Percentiles rank a stretch among this genome's conserved stretches.
phyloP scores from a whole-genome alignment of 441 rosid genomes.

The Adansonia gregorii region DNA sequence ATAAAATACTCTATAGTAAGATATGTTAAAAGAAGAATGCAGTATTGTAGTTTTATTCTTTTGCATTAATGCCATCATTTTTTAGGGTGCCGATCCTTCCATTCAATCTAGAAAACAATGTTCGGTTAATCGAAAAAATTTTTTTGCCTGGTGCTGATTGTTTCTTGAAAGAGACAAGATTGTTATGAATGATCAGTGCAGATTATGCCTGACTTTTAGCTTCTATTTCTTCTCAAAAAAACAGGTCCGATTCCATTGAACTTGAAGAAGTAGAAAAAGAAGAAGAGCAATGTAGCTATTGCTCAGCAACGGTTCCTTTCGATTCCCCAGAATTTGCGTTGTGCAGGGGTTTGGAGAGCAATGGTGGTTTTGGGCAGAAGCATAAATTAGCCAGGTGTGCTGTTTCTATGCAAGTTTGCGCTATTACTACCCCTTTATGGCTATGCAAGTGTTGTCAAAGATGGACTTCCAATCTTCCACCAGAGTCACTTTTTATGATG shows the following conservation, averaged over 20 bases:
- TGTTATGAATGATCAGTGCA: background rate
- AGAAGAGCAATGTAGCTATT: constrained; percentile 71
- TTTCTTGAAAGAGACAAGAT: background rate
- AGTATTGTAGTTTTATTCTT: background rate
- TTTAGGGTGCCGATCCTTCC: background rate
- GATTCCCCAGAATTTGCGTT: constrained; percentile 68
- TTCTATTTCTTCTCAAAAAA: constrained; percentile 17
- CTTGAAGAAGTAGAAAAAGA: constrained; percentile 41
- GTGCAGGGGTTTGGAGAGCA: constrained; percentile 50
- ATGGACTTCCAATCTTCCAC: constrained; percentile 53
- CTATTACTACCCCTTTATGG: constrained; percentile 61
- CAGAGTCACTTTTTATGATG: constrained; percentile 55
- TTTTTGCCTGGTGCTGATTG: background rate
- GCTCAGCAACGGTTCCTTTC: constrained; percentile 63
- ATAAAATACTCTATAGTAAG: background rate
- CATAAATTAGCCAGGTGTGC: constrained; percentile 78
- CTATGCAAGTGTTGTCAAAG: constrained; percentile 87
- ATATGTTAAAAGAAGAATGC: background rate
- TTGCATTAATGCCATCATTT: background rate
- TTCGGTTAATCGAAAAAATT: background rate
- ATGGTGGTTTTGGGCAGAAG: constrained; percentile 34
- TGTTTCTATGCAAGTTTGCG: constrained; percentile 80
- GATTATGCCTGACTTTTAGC: background rate
- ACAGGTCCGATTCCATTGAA: constrained; percentile 38
- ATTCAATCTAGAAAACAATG: background rate